A percentile compares a stretch with the other conserved stretches of the same genome.
Conservation (phyloP, 257 asterid species). For the Penstemon eatonii region DNA sequence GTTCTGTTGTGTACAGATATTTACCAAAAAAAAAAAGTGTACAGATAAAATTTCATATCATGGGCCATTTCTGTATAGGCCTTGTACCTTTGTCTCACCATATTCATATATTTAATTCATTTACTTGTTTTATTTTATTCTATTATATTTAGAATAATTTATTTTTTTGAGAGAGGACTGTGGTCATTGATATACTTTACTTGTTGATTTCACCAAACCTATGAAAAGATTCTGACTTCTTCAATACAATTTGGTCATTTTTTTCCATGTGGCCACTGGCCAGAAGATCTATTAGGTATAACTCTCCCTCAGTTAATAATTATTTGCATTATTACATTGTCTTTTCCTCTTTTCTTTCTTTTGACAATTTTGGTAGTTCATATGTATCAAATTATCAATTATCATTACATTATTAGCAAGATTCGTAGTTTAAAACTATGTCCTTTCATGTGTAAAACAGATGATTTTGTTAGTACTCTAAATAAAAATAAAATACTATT, state of each 20-base stretch:
- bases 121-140: background rate
- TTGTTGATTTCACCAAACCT: slow-evolving; percentile 32
- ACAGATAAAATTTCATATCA: background rate
- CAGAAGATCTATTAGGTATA: slow-evolving; percentile 24
- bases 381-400: background rate
- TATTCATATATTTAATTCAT: background rate
- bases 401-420: background rate
- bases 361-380: slow-evolving; percentile 17
- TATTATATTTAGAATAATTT: background rate
- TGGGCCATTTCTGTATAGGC: slow-evolving; percentile 39
- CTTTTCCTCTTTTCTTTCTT: background rate
- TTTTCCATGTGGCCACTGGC: slow-evolving; percentile 29
- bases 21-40: slow-evolving; percentile 11
- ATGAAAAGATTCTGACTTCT: slow-evolving; percentile 38
- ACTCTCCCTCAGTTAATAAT: background rate
- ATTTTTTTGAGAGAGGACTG: background rate
- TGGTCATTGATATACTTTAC: slow-evolving; percentile 22
- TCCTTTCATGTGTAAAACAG: background rate
- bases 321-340: slow-evolving; percentile 17
- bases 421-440: slow-evolving; percentile 4
- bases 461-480: background rate
- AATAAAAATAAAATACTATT: background rate
- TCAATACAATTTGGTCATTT: slow-evolving; percentile 34
- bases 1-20: background rate
- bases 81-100: slow-evolving; percentile 31